Base-by-base conservation (phyloP, 805 yeast species). In the Torulaspora microellipsoides region DNA sequence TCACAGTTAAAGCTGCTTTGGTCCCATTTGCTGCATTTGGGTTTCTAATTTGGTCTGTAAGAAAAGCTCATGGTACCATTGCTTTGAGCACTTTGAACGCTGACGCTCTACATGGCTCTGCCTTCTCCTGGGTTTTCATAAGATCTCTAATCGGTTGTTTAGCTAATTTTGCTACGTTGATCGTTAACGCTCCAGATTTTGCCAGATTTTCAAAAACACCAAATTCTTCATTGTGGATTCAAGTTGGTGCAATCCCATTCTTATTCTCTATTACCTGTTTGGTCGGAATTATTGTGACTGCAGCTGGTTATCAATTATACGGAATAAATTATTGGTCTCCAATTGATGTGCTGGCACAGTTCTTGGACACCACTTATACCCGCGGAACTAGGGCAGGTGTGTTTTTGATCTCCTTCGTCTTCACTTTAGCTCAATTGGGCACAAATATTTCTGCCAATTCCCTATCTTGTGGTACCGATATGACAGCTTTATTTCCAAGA, bases 11-110 rank as follows among this genome's bases (percentile, higher is more conserved):
- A 63, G 85, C 95, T 1, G 73, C 77, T 52, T 65, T 83, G 35
- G 84, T 85, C 41, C 95, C 96, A 4, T 69, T 83, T 47, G 95
- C 95, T 0, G 95, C 95, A 32, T 70, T 90, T 50, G 86, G 81
- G 0, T 86, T 89, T 59, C 69, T 89, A 53, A 73, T 87, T 30
- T 89, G 96, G 96, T 77, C 95, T 7, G 66, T 87, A 38, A 82
- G 77, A 42, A 83, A 85, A 60, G 86, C 95, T 20, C 76, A 78
- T 42, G 95, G 95, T 43, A 47, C 49, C 11, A 55, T 60, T 28
- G 62, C 60, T 2, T 45, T 60, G 34, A 62, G 58, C n/a, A 31
- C 55, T 15, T 42, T 60, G 41, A 51, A 50, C 29, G 56, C 50
- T 13, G 27, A 29, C 12, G 41, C 49, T 15, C 60, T 56, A 40